Evolutionary conservation across 257 asterid species (phyloP).

Genomic region (Solanum virginianum): DNA sequence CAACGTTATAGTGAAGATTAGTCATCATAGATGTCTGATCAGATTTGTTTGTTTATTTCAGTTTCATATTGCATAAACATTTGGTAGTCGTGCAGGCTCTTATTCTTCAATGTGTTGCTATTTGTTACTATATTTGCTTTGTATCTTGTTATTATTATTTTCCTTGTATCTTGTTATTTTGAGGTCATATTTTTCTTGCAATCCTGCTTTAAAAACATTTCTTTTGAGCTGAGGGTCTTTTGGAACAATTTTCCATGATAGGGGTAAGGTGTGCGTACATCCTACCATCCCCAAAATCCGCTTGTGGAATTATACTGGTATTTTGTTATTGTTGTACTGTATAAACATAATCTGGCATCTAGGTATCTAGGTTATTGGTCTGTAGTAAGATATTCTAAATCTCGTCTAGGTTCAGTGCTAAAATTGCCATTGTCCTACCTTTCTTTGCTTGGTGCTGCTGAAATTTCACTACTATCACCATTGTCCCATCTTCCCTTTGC

Average conservation of each 20-base stretch:
- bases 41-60: background rate
- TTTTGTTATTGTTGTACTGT: background rate
- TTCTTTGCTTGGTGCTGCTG: background rate
- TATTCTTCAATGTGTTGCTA: background rate
- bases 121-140: background rate
- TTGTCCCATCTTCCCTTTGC: background rate
- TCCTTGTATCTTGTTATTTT: background rate
- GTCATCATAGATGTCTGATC: no score
- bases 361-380: background rate
- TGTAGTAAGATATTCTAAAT: background rate
- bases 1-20: background rate
- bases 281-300: background rate
- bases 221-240: background rate
- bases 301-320: background rate
- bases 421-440: background rate
- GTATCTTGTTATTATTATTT: background rate
- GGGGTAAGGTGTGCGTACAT: background rate
- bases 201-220: background rate
- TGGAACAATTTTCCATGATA: background rate
- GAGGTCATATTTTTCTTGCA: background rate
- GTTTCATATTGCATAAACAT: background rate
- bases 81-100: background rate
- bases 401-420: background rate
- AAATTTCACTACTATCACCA: background rate
- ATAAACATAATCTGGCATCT: background rate